A percentile compares a stretch with the other conserved stretches of the same genome.
phyloP scores from a whole-genome alignment of 306 rosid genomes.

The Crataegus laevigata region DNA sequence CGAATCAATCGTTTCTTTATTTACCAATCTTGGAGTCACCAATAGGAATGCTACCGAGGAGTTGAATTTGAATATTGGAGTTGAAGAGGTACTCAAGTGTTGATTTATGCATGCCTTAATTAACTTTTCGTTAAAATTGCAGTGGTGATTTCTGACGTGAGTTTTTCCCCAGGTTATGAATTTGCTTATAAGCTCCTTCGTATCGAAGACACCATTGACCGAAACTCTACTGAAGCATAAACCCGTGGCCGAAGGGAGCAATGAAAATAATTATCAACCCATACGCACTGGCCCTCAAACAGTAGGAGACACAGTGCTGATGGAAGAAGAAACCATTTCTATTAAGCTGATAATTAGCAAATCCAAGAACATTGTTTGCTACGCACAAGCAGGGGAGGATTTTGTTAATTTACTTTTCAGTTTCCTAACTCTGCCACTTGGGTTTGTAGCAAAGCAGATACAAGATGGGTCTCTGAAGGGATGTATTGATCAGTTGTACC shows the following conservation, averaged over 20 bases:
- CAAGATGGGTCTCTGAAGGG: background rate
- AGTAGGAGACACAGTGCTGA: background rate
- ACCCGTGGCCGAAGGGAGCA: background rate
- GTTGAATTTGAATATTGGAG: background rate
- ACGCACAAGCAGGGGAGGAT: slow-evolving; percentile 1
- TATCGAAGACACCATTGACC: background rate
- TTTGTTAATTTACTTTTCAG: slow-evolving; percentile 8
- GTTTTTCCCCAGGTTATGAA: background rate
- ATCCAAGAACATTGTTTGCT: slow-evolving; percentile 6
- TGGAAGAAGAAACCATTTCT: background rate
- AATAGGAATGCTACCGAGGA: background rate
- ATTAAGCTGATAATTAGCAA: background rate
- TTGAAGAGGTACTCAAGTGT: background rate
- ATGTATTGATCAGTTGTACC: slow-evolving; percentile 4
- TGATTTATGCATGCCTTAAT: no score
- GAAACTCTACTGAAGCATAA: background rate
- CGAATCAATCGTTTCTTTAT: background rate
- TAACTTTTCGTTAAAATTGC: background rate
- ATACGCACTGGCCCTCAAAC: background rate
- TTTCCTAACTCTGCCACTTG: slow-evolving; percentile 14
- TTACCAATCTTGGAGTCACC: background rate
- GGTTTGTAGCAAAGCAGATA: background rate
- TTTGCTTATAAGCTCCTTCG: background rate
- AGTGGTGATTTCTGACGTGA: background rate
- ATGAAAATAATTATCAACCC: background rate